Conservation (phyloP, 2,329 filamentous ascomycete genomes). For the Diaporthe batatas region DNA sequence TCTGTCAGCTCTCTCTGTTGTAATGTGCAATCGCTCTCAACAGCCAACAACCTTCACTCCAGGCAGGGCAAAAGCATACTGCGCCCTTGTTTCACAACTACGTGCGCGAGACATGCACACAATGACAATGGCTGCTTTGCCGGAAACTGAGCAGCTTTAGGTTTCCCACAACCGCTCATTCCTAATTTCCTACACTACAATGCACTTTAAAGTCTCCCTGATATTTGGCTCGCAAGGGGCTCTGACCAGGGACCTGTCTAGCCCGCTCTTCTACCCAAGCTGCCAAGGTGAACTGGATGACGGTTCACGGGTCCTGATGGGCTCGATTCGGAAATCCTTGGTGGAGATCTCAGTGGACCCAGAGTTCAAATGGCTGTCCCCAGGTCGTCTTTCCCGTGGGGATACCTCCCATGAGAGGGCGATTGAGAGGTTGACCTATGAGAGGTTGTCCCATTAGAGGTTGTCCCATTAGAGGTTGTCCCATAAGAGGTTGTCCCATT, state of each 20-base stretch:
- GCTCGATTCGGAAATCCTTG: neutral
- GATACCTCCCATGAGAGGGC: no score
- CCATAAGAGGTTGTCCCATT: no score
- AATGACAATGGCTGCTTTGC: neutral
- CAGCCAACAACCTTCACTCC: neutral
- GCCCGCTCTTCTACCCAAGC: neutral
- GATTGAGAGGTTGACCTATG: neutral
- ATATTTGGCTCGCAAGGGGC: neutral
- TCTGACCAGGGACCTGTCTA: neutral
- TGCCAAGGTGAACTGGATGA: neutral
- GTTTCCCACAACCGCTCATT: neutral
- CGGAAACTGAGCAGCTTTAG: neutral
- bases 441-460: neutral
- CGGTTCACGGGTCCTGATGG: no score
- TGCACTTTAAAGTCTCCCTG: neutral
- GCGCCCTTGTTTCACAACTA: neutral
- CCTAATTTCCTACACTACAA: neutral
- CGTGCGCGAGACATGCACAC: neutral
- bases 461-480: neutral
- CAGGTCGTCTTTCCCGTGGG: neutral
- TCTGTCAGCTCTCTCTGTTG: neutral
- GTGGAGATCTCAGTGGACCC: slow-evolving; percentile 7
- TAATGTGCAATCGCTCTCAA: neutral
- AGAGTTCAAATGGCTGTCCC: neutral
- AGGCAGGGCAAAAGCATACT: neutral